A percentile compares a stretch with the other conserved stretches of the same genome.
phyloP scores from a whole-genome alignment of 2,329 filamentous ascomycete species.

The Salinomyces thailandicus region DNA sequence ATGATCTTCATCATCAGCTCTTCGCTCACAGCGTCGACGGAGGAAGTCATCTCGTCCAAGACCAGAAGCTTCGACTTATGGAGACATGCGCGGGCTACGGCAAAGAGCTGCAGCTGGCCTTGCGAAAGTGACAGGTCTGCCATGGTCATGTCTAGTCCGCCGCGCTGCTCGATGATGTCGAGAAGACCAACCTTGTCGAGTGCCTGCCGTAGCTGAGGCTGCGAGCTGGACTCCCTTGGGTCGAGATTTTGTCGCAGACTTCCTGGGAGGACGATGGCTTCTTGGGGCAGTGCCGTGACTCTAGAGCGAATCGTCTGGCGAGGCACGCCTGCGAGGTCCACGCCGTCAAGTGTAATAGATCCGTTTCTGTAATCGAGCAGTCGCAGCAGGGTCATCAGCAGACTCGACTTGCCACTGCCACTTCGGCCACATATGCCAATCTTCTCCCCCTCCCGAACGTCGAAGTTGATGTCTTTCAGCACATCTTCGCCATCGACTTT shows the following conservation, averaged over 20 bases:
- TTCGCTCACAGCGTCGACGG: constrained; percentile 49
- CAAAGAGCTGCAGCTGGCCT: constrained; percentile 43
- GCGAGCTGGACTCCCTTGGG: constrained; percentile 27
- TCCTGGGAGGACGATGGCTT: constrained; percentile 40
- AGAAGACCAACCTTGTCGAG: constrained; percentile 33
- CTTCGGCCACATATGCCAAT: constrained; percentile 46
- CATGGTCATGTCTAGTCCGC: too few species aligned
- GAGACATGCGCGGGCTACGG: constrained; percentile 38
- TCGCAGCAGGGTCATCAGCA: constrained; percentile 40
- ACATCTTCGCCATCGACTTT: too few species aligned
- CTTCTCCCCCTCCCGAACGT: constrained; percentile 39
- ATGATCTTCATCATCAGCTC: constrained; percentile 45
- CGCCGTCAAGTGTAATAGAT: constrained; percentile 36
- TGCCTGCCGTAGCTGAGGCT: constrained; percentile 32
- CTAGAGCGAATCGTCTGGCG: constrained; percentile 37
- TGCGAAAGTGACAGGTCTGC: constrained; percentile 29
- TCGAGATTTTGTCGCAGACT: constrained; percentile 42
- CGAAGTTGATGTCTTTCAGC: constrained; percentile 37
- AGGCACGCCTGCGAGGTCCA: constrained; percentile 37
- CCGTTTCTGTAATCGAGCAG: constrained; percentile 38
- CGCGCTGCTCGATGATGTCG: background rate
- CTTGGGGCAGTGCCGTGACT: constrained; percentile 42
- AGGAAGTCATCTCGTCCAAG: constrained; percentile 26
- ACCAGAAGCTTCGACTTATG: constrained; percentile 34
- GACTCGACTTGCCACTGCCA: constrained; percentile 44